Evolutionary conservation across 2,329 filamentous ascomycete species (phyloP), one percentile per base, ranked within the genome.

Genomic region (Chaetomium olivaceum): DNA sequence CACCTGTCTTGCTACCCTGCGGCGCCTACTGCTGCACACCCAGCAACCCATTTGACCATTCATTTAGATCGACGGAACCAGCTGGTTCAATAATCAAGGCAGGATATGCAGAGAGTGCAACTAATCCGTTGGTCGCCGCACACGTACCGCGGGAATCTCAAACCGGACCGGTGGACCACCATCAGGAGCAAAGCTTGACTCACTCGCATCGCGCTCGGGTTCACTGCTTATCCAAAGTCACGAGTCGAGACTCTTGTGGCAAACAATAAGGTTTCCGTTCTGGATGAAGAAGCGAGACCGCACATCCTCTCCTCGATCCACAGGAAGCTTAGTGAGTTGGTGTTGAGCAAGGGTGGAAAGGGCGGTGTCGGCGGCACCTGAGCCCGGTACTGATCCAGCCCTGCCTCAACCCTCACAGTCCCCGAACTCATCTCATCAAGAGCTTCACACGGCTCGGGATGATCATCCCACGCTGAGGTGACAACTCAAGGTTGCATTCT

Each of bases 401-500:
- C 29, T 36, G 29, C 3, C 50, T n/a, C 36, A 57, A 55, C 50
- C 33, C 50, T 46, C 50, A 16, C 36, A 8, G 27, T 5, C 39
- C 48, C 29, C 21, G 56, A 46, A 25, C 23, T 52, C 58, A 25
- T 50, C 58, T 51, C 31, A 36, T 36, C 33, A 3, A 19, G 29
- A 11, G 12, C 21, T 52, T 51, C 31, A 33, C 39, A 11, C 58
- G 43, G 54, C 51, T 48, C 61, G 61, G 64, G 58, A 25, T 60
- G 56, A 65, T 68, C 62, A 62, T 57, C 60, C 63, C 46, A 55
- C 46, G 19, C 55, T 33, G 43, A 62, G 64, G 64, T 61, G 46
- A 36, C 67, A 68, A 56, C 61, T 52, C 61, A 61, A 62, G 58
- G 23, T 48, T 23, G 51, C 43, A 51, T 56, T 60, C 36, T 65